Evolutionary conservation across 2,329 filamentous ascomycete species (phyloP), one percentile per base, ranked within the genome.

Genomic region (Ophiostoma sp.): DNA sequence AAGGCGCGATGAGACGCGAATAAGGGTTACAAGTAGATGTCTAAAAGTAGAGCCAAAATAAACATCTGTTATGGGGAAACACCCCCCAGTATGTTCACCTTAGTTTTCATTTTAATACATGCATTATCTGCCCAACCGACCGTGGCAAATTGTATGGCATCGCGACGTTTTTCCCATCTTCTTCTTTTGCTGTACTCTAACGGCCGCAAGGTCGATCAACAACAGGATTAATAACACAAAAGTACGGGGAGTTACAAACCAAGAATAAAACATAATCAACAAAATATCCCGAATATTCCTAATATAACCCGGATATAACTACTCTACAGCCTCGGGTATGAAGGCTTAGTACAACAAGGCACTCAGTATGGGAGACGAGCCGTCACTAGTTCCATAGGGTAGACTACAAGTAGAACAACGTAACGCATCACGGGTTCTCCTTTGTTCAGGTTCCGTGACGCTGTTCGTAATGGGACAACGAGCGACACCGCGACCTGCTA

Each of bases 171-270:
- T n/a, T n/a, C n/a, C n/a, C n/a, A n/a, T n/a, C n/a, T n/a, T n/a
- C n/a, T n/a, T n/a, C n/a, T n/a, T n/a, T n/a, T n/a, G n/a, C n/a
- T n/a, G n/a, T n/a, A n/a, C n/a, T n/a, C n/a, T n/a, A n/a, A 38
- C 52, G 52, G 27, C 52, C 52, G 18, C 52, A 12, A 58, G 18
- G 52, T 36, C 52, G 52, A 58, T 58, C 52, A 36, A 58, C 52
- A 58, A 58, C 18, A 58, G 27, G 52, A 55, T 55, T 55, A 58
- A 40, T 11, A 58, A 14, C 52, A 58, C 52, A 38, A 38, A 58
- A 38, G 18, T 36, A 58, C 52, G 27, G 27, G 27, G 18, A 16
- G 14, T 9, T 12, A 7, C n/a, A 58, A 27, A 27, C 3, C 52
- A 7, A 55, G 5, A 5, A 55, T 27, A 27, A 55, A 55, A 27